phyloP scores from a whole-genome alignment of 768 basidiomycete species.

The Mycena sanguinolenta region DNA sequence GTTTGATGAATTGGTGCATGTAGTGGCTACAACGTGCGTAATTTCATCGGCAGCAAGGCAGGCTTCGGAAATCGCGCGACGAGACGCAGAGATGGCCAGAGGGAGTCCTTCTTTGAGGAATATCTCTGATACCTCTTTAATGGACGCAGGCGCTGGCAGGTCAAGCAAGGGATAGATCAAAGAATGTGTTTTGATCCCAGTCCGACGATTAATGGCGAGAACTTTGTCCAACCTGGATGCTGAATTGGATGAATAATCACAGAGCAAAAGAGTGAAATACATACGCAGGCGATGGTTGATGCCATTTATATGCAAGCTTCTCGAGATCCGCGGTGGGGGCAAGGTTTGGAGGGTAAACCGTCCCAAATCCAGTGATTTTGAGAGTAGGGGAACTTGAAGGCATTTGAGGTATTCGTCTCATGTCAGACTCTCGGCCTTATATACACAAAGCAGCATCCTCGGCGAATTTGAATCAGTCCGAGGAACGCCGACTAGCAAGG shows the following conservation, averaged over 20 bases:
- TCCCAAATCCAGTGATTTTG: constrained; percentile 28
- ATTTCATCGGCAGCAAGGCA: constrained; percentile 11
- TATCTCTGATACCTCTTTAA: constrained; percentile 25
- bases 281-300: constrained; percentile 28
- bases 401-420: background rate
- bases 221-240: constrained; percentile 25
- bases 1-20: constrained; percentile 31
- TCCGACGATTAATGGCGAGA: constrained; percentile 22
- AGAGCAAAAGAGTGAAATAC: background rate
- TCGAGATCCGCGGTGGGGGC: constrained; percentile 18
- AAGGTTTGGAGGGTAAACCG: constrained; percentile 18
- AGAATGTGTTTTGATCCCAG: constrained; percentile 25
- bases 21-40: constrained; percentile 26
- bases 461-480: too few species aligned
- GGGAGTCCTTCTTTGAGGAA: constrained; percentile 22
- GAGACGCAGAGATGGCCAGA: constrained; percentile 22
- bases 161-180: constrained; percentile 14
- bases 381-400: constrained; percentile 52
- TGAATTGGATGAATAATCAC: background rate
- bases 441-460: too few species aligned
- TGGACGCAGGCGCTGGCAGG: constrained; percentile 12
- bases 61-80: constrained; percentile 19
- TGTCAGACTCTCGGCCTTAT: too few species aligned
- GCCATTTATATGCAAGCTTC: constrained; percentile 22
- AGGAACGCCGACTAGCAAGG: too few species aligned